These are phyloP conservation scores for Amphichorda felina DNA, from an alignment of 2,329 filamentous ascomycete genomes.

Conservation along the genomic window DNA sequence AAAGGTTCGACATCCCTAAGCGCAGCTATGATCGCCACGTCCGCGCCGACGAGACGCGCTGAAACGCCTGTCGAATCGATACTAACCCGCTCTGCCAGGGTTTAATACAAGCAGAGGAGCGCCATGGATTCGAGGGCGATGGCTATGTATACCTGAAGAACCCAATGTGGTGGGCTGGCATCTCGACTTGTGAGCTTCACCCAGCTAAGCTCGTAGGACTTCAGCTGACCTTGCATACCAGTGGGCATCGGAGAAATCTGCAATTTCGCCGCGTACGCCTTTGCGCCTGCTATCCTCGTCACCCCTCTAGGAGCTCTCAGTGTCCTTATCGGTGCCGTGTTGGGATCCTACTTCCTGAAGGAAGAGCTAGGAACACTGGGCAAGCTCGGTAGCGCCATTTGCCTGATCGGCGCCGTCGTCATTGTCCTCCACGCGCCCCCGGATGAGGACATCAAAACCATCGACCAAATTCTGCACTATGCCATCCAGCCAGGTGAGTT, in stretches of 20 bases:
- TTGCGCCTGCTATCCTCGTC: slow-evolving; percentile 95
- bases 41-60: neutral
- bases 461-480: slow-evolving; percentile 84
- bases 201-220: neutral
- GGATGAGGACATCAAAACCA: slow-evolving; percentile 80
- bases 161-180: slow-evolving; percentile 96
- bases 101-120: slow-evolving; percentile 78
- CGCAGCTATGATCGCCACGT: neutral
- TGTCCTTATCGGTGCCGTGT: slow-evolving; percentile 86
- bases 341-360: slow-evolving; percentile 88
- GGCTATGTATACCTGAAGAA: slow-evolving; percentile 90
- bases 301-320: slow-evolving; percentile 89
- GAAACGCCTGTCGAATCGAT: neutral
- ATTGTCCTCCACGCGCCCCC: slow-evolving; percentile 96
- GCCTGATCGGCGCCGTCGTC: slow-evolving; percentile 89
- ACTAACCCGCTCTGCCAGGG: slow-evolving; percentile 39
- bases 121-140: slow-evolving; percentile 92
- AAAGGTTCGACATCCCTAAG: slow-evolving; percentile 48
- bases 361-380: slow-evolving; percentile 85
- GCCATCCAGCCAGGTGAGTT: slow-evolving; percentile 75
- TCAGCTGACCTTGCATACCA: slow-evolving; percentile 20
- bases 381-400: slow-evolving; percentile 91
- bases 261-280: slow-evolving; percentile 97
- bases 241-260: slow-evolving; percentile 89
- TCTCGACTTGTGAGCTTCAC: slow-evolving; percentile 60